Conservation (phyloP, 768 basidiomycete genomes). For the Collybia sordida region DNA sequence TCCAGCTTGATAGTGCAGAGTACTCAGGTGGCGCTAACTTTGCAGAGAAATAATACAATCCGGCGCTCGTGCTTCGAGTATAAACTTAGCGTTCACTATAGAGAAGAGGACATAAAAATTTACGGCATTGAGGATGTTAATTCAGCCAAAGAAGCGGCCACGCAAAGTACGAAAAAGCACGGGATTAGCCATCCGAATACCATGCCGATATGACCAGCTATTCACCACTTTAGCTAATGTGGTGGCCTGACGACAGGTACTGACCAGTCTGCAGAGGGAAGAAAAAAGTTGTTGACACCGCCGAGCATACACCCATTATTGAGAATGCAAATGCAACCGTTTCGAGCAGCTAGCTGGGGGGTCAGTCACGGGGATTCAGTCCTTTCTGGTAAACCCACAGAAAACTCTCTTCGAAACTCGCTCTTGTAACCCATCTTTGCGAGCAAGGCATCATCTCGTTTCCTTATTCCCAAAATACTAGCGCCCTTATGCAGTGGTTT, state of each 20-base stretch:
- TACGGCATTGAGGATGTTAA: constrained; percentile 76
- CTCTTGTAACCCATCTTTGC: constrained; percentile 44
- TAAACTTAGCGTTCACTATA: not conserved
- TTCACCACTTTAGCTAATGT: too few species aligned
- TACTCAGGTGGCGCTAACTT: constrained; percentile 65
- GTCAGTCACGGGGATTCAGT: too few species aligned
- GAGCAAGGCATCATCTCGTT: too few species aligned
- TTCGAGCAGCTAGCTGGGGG: constrained; percentile 42
- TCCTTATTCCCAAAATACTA: too few species aligned
- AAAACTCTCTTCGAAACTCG: constrained; percentile 75
- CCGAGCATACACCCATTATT: constrained; percentile 72
- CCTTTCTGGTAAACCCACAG: constrained; percentile 14
- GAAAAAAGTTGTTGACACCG: constrained; percentile 62
- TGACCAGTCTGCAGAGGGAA: constrained; percentile 61
- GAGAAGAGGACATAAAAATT: constrained; percentile 22
- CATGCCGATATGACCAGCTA: constrained; percentile 73
- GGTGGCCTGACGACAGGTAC: too few species aligned
- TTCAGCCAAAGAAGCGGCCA: constrained; percentile 72
- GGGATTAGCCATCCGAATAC: constrained; percentile 79
- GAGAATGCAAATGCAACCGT: constrained; percentile 67
- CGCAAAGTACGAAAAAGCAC: constrained; percentile 61
- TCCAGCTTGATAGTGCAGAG: constrained; percentile 63
- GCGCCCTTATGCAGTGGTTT: too few species aligned
- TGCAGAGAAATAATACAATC: constrained; percentile 79
- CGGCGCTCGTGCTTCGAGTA: constrained; percentile 63